phyloP scores from a whole-genome alignment of 2,329 filamentous ascomycete genomes.

The Diaporthe capsici region DNA sequence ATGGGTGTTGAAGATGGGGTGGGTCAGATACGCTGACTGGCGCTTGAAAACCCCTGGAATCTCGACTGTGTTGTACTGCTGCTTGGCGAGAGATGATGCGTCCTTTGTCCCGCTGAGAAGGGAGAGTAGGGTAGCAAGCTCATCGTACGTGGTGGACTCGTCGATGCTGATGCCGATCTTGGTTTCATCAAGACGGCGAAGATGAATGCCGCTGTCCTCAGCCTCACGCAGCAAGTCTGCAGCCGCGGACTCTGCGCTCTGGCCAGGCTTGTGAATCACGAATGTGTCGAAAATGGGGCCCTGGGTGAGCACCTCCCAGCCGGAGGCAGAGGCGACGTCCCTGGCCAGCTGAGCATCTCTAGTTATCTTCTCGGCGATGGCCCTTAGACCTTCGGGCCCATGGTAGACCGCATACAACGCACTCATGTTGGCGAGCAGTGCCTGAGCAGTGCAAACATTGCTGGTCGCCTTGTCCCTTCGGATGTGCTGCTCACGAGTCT shows the following conservation, averaged over 20 bases:
- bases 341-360: slow-evolving; percentile 76
- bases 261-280: slow-evolving; percentile 70
- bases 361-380: slow-evolving; percentile 85
- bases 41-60: slow-evolving; percentile 74
- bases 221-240: slow-evolving; percentile 60
- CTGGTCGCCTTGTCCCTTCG: slow-evolving; percentile 96
- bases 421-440: slow-evolving; percentile 94
- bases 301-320: slow-evolving; percentile 39
- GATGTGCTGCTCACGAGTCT: slow-evolving; percentile 97
- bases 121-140: slow-evolving; percentile 44
- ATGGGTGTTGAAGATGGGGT: slow-evolving; percentile 94
- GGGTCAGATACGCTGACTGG: slow-evolving; percentile 83
- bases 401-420: slow-evolving; percentile 96
- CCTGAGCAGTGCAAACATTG: slow-evolving; percentile 97
- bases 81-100: slow-evolving; percentile 1
- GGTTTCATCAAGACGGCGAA: slow-evolving; percentile 72
- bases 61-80: slow-evolving; percentile 51
- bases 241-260: slow-evolving; percentile 61
- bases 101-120: slow-evolving; percentile 39
- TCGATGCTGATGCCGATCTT: slow-evolving; percentile 83
- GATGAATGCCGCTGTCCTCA: slow-evolving; percentile 67
- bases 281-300: slow-evolving; percentile 82
- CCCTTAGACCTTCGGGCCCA: slow-evolving; percentile 84
- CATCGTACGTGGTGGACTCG: slow-evolving; percentile 62
- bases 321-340: slow-evolving; percentile 33